Conservation (phyloP, 2,329 filamentous ascomycete species). For the Fusarium nematophilum region DNA sequence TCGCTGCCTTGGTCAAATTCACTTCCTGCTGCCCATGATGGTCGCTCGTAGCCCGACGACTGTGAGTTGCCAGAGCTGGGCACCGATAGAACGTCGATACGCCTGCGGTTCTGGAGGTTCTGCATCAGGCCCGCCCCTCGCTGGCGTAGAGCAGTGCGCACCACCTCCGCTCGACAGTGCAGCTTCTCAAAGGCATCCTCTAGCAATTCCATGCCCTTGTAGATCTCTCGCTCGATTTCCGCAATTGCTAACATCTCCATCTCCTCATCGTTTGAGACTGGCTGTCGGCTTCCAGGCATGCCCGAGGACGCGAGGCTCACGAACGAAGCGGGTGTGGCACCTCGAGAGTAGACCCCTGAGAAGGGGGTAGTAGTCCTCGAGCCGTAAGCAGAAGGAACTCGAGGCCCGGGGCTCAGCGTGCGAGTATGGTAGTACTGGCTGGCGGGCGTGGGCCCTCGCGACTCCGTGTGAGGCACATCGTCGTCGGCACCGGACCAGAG, state of each 20-base stretch:
- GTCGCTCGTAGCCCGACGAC: conserved; percentile 58
- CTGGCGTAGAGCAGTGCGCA: conserved; percentile 82
- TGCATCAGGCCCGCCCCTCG: conserved; percentile 81
- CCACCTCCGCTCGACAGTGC: conserved; percentile 85
- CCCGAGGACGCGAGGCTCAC: conserved; percentile 67
- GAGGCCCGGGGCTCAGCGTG: conserved; percentile 54
- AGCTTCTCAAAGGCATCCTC: conserved; percentile 94
- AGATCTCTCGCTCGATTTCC: conserved; percentile 93
- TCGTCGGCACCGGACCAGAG: conserved; percentile 91
- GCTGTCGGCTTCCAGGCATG: conserved; percentile 58
- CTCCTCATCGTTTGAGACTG: conserved; percentile 92
- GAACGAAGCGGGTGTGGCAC: conserved; percentile 68
- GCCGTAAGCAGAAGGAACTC: conserved; percentile 55
- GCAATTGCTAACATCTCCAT: conserved; percentile 90
- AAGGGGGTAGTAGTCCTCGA: conserved; percentile 62
- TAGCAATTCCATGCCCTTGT: conserved; percentile 90
- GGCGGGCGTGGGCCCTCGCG: conserved; percentile 65
- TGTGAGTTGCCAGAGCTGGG: conserved; percentile 60
- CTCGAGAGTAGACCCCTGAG: conserved; percentile 64
- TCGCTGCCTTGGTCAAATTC: conserved; percentile 64
- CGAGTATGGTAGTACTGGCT: conserved; percentile 57
- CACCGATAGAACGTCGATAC: conserved; percentile 65
- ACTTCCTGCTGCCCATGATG: conserved; percentile 52
- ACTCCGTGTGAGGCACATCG: conserved; percentile 58
- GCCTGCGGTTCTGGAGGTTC: conserved; percentile 70